These are phyloP conservation scores for Leptosphaerulina australis DNA, from an alignment of 2,329 filamentous ascomycete genomes.

Conservation along the genomic window DNA sequence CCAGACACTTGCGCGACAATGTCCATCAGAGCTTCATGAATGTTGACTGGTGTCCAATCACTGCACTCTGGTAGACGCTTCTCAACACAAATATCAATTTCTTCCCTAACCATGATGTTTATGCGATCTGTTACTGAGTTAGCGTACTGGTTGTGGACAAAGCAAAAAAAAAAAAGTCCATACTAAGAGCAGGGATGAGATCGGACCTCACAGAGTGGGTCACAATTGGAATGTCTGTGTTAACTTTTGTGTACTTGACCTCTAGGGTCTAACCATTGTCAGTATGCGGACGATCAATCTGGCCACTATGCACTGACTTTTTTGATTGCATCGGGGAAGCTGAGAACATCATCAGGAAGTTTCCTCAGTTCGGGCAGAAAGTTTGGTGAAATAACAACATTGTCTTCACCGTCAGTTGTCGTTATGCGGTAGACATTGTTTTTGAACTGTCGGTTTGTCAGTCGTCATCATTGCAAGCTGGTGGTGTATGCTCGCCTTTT, in stretches of 20 bases:
- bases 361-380: slow-evolving; percentile 44
- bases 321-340: slow-evolving; percentile 35
- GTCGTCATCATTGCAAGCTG: background rate
- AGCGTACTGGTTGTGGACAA: slow-evolving; percentile 5
- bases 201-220: slow-evolving; percentile 39
- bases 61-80: slow-evolving; percentile 37
- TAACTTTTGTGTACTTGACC: slow-evolving; percentile 39
- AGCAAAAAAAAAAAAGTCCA: background rate
- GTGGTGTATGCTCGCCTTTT: slow-evolving; percentile 24
- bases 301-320: slow-evolving; percentile 28
- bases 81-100: slow-evolving; percentile 38
- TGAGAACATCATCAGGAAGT: slow-evolving; percentile 42
- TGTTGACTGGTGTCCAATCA: slow-evolving; percentile 41
- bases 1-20: slow-evolving; percentile 46
- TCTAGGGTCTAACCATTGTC: slow-evolving; percentile 33
- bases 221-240: slow-evolving; percentile 22
- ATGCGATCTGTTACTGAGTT: slow-evolving; percentile 33
- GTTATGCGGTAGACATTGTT: slow-evolving; percentile 33
- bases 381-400: slow-evolving; percentile 34
- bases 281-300: background rate
- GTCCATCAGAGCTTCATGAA: slow-evolving; percentile 36
- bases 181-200: slow-evolving; percentile 45
- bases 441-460: slow-evolving; percentile 36
- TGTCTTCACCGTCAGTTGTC: slow-evolving; percentile 27
- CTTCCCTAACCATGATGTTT: slow-evolving; percentile 35